These are phyloP conservation scores for Lagerstroemia speciosa DNA, from an alignment of 345 rosid species.

Conservation along the genomic window DNA sequence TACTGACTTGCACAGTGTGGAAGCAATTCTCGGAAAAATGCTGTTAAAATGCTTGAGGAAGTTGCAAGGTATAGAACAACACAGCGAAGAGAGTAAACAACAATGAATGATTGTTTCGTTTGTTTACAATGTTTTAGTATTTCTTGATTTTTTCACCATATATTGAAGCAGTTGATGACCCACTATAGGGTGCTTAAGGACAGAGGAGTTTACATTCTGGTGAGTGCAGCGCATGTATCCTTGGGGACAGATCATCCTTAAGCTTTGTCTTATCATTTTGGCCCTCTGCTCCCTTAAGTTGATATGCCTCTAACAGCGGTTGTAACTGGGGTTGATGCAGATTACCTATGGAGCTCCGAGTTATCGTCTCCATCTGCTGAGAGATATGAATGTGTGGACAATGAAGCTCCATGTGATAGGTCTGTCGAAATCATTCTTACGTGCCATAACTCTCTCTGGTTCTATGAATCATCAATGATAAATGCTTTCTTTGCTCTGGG, in stretches of 20 bases:
- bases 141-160: constrained; percentile 54
- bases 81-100: neutral
- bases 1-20: constrained; percentile 47
- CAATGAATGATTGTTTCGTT: constrained; percentile 8
- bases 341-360: constrained; percentile 81
- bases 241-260: neutral
- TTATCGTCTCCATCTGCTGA: constrained; percentile 33
- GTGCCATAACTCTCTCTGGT: neutral
- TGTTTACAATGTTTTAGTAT: constrained; percentile 29
- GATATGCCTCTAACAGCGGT: neutral
- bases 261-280: neutral
- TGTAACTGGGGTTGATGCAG: constrained; percentile 26
- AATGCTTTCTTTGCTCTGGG: neutral
- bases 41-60: constrained; percentile 66
- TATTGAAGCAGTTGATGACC: constrained; percentile 90
- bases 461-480: neutral
- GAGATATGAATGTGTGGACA: constrained; percentile 5
- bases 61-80: constrained; percentile 59
- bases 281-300: neutral
- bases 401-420: constrained; percentile 19
- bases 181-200: constrained; percentile 97
- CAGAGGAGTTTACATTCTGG: constrained; percentile 80
- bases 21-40: constrained; percentile 52
- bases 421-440: neutral
- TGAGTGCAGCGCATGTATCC: constrained; percentile 14